phyloP scores from a whole-genome alignment of 805 yeast species.

The Geotrichum ghanense region DNA sequence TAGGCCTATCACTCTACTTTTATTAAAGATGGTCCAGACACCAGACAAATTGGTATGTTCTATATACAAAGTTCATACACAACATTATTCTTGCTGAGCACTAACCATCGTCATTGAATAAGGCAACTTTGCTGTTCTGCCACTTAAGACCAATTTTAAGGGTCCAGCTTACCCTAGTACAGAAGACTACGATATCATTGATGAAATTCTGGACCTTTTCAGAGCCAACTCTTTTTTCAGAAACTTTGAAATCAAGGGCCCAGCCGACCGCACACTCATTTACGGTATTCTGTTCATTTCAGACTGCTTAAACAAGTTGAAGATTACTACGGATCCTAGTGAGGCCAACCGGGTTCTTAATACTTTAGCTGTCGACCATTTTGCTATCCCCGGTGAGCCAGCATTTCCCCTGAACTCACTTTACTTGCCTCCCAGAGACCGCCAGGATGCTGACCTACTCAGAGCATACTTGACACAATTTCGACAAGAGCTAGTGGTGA shows the following conservation, averaged over 20 bases:
- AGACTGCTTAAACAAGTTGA: conserved; percentile 63
- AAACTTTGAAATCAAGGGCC: conserved; percentile 93
- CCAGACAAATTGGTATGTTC: conserved; percentile 11
- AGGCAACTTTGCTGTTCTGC: conserved; percentile 70
- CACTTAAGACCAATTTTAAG: conserved; percentile 70
- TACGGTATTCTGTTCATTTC: conserved; percentile 87
- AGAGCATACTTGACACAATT: conserved; percentile 80
- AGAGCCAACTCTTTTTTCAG: conserved; percentile 94
- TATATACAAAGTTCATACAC: too few species aligned
- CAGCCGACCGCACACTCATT: conserved; percentile 83
- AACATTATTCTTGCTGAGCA: too few species aligned
- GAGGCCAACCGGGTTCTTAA: conserved; percentile 45
- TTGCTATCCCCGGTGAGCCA: conserved; percentile 89
- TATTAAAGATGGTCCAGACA: conserved; percentile 21
- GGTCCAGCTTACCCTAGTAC: conserved; percentile 85
- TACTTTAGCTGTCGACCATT: conserved; percentile 77
- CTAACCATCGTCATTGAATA: conserved; percentile 18
- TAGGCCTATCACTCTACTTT: conserved; percentile 28
- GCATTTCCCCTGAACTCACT: conserved; percentile 85
- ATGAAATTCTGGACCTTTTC: conserved; percentile 82
- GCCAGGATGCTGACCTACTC: conserved; percentile 66
- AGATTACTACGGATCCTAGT: conserved; percentile 32
- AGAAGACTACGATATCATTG: conserved; percentile 75
- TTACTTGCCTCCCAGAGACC: conserved; percentile 60
- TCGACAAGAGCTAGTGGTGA: conserved; percentile 82